Evolutionary conservation across 345 rosid species (phyloP).

Genomic region (Pseudoturritis turrita): DNA sequence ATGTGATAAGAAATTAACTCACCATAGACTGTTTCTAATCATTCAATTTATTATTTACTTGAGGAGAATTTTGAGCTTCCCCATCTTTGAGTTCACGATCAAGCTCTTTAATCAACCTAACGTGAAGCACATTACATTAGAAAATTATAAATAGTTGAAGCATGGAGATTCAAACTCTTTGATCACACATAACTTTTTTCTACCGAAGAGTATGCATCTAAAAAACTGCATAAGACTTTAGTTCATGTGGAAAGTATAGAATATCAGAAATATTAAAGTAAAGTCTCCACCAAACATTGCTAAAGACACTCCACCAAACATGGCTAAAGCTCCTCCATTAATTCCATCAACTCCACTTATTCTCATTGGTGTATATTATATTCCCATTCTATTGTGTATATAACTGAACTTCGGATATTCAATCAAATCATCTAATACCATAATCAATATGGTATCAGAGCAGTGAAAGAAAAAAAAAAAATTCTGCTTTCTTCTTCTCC

Average conservation of each 20-base stretch:
- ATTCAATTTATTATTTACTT: slow-evolving; percentile 73
- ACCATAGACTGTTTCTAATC: slow-evolving; percentile 97
- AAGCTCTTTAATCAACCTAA: slow-evolving; percentile 85
- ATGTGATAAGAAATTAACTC: slow-evolving; percentile 18
- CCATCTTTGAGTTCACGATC: slow-evolving; percentile 82
- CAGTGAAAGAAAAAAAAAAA: too few relatives aligned
- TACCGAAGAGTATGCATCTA: background rate
- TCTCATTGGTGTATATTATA: too few relatives aligned
- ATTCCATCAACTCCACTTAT: too few relatives aligned
- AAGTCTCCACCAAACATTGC: too few relatives aligned
- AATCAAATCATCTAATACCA: too few relatives aligned
- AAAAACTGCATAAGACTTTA: background rate
- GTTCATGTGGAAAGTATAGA: background rate
- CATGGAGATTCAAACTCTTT: background rate
- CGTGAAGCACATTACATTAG: background rate
- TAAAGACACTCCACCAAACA: too few relatives aligned
- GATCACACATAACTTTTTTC: background rate
- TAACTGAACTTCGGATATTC: too few relatives aligned
- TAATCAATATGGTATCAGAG: too few relatives aligned
- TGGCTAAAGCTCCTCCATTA: too few relatives aligned
- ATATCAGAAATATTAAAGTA: too few relatives aligned
- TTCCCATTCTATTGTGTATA: too few relatives aligned
- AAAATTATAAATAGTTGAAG: background rate
- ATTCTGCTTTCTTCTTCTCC: too few relatives aligned
- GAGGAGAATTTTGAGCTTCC: slow-evolving; percentile 63